These are phyloP conservation scores for Lablab purpureus DNA, from an alignment of 306 rosid genomes.

Conservation along the genomic window DNA sequence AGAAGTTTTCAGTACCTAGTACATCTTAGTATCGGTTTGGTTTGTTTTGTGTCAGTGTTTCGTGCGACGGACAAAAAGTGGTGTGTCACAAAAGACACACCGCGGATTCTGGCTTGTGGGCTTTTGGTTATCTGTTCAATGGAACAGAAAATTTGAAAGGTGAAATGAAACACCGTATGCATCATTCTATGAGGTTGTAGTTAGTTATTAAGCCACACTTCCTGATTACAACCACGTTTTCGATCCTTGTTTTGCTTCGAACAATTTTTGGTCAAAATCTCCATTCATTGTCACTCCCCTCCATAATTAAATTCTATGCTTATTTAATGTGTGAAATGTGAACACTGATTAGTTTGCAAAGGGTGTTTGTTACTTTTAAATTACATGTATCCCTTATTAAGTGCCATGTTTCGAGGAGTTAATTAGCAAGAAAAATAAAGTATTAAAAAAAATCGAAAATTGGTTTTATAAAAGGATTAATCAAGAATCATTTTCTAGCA, in stretches of 20 bases:
- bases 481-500: background rate
- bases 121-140: background rate
- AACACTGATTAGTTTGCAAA: background rate
- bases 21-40: background rate
- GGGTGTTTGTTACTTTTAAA: background rate
- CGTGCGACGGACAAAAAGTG: background rate
- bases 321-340: background rate
- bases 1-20: background rate
- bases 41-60: background rate
- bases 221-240: background rate
- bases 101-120: conserved; percentile 41
- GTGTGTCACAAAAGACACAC: conserved; percentile 48
- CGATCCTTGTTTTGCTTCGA: background rate
- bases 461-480: background rate
- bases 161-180: background rate
- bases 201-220: background rate
- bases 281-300: background rate
- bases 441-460: background rate
- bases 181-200: background rate
- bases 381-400: background rate
- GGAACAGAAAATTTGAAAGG: background rate
- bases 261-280: conserved; percentile 29
- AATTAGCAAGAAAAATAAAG: no score
- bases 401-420: conserved; percentile 42
- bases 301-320: background rate